Evolutionary conservation across 306 rosid genomes (phyloP), one percentile per base, ranked within the genome.

Genomic region (Quercus agrifolia): DNA sequence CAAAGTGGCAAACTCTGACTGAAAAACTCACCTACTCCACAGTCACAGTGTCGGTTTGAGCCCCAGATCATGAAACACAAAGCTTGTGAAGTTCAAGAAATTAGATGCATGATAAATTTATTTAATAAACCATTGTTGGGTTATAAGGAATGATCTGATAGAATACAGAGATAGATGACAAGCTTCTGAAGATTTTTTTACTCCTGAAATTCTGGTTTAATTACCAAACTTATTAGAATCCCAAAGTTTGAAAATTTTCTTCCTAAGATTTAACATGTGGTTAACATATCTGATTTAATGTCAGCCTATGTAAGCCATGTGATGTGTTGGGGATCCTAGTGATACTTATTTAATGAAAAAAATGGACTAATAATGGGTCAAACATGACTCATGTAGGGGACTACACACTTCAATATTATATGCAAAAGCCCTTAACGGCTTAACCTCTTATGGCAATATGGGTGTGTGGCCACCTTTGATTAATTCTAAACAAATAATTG

Each of bases 291-390:
- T 77, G 83, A 72, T 46, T 46, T 78, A 87, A 66, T 89, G 94
- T 78, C 90, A 88, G 91, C 84, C 58, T 78, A 67, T 90, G 94
- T 81, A 79, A 83, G 91, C 97, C 97, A 93, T 88, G 97, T 90
- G 97, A 87, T 86, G 74, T 91, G 93, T 82, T 83, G 87, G 80
- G 71, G 61, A 63, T 79, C 70, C 73, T 82, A 62, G 74, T 83
- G 59, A 66, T 73, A 76, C 79, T 84, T 88, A 88, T 83, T 88
- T 66, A 91, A 89, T 89, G 80, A 25, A 35, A 33, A 33, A 78
- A 75, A 82, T 79, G 78, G 80, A 87, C 92, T 64, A 54, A 82
- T 86, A 85, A 82, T 86, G 86, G 88, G 85, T 87, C 87, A 87
- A 87, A 82, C 88, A 81, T 86, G 92, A 89, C 84, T 81, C 80